Base-by-base conservation (phyloP, 2,329 filamentous ascomycete genomes). In the Fusarium annulatum region DNA sequence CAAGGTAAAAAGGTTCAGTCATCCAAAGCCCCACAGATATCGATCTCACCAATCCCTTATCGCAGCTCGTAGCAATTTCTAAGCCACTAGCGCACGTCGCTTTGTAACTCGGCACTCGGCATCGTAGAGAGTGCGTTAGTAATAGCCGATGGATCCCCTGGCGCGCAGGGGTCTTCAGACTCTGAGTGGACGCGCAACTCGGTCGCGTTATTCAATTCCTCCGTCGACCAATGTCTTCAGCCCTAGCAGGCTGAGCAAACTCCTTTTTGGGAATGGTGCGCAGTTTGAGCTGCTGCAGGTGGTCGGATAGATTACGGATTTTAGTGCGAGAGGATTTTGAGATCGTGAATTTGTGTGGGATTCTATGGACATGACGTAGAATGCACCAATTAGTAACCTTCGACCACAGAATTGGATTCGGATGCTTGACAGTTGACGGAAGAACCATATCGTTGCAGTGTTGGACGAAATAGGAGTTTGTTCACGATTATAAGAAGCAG, bases 61-160 rank as follows among this genome's bases (percentile, higher is more conserved):
- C 30, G 1, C 10, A 36, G 10, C 1, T n/a, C 18, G 41, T 19
- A 38, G 7, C 43, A n/a, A n/a, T 51, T 59, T 38, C 56, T 38
- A 51, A 59, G 42, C 55, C 41, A 28, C 41, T 57, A 21, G 38
- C 28, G 28, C 28, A n/a, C 34, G 19, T 30, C 30, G 42, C 56
- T 59, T 59, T 51, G 42, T 59, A 58, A 38, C 14, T 58, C 55
- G 55, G 55, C n/a, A 14, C 41, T 49, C 55, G 55, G 55, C 55
- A 58, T 49, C 15, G 14, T 8, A 18, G 23, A 16, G n/a, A 38
- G 42, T 59, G 23, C 42, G 42, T 59, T 49, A 58, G n/a, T 38
- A 38, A 59, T 51, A 14, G 30, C 21, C 28, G 15, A 36, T 59
- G 56, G 56, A 59, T 15, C 33, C 41, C 34, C 9, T 11, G 3